phyloP scores from a whole-genome alignment of 495 filamentous ascomycete genomes.

The Pyrenula aspistea region DNA sequence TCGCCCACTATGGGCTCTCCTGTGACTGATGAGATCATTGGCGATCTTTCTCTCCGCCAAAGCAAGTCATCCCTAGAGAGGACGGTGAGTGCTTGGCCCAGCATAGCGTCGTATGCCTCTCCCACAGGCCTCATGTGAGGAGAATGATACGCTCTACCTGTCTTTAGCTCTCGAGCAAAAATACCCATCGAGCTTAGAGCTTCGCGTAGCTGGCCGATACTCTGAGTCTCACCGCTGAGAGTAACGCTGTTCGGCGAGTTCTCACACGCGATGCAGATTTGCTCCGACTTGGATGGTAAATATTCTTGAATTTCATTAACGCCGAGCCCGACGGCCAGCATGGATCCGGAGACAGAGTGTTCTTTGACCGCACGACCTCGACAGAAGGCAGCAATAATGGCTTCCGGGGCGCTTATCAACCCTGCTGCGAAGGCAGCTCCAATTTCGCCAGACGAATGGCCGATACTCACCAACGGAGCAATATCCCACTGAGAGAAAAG shows the following conservation, averaged over 20 bases:
- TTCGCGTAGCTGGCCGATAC: slow-evolving; percentile 13
- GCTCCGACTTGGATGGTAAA: not conserved
- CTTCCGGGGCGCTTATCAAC: slow-evolving; percentile 21
- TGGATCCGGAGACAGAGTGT: slow-evolving; percentile 1
- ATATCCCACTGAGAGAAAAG: not conserved
- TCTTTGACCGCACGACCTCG: not conserved
- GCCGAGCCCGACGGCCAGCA: slow-evolving; percentile 17
- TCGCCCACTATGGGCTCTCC: not conserved
- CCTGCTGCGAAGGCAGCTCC: slow-evolving; percentile 47
- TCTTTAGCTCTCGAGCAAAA: slow-evolving; percentile 7
- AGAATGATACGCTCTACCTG: slow-evolving; percentile 16
- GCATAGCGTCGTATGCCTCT: slow-evolving; percentile 2
- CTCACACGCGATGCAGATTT: slow-evolving; percentile 1
- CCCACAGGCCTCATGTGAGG: slow-evolving; percentile 9
- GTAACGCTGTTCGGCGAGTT: slow-evolving; percentile 4
- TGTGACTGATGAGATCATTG: not conserved
- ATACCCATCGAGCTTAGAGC: slow-evolving; percentile 13
- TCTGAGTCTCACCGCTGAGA: slow-evolving; percentile 16
- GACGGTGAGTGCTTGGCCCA: not conserved
- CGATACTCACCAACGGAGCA: slow-evolving; percentile 26
- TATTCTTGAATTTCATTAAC: not conserved
- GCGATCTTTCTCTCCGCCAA: not conserved
- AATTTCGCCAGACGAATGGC: slow-evolving; percentile 56
- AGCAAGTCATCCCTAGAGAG: not conserved
- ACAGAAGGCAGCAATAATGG: slow-evolving; percentile 23